A percentile compares a stretch with the other conserved stretches of the same genome.
Conservation (phyloP, 495 filamentous ascomycete genomes). For the Talaromyces ruber region DNA sequence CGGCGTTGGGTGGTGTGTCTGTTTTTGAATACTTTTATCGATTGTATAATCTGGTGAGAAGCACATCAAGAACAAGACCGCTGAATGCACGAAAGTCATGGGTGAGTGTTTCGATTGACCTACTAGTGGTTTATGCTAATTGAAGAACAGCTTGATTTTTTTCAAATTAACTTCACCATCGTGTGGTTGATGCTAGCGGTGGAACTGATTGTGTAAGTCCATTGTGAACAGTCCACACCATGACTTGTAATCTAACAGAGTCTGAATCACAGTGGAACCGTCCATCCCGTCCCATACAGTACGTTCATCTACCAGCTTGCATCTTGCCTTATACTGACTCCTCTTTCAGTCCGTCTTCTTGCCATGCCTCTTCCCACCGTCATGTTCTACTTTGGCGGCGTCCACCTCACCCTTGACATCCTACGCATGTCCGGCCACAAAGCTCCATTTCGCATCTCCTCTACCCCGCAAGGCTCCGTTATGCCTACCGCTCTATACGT, state of each 20-base stretch:
- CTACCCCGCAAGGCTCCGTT: constrained; percentile 55
- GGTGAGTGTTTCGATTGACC: constrained; percentile 16
- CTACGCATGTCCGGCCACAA: constrained; percentile 30
- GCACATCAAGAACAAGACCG: constrained; percentile 41
- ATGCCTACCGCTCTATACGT: constrained; percentile 66
- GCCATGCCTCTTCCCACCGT: constrained; percentile 53
- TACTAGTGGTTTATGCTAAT: constrained; percentile 7
- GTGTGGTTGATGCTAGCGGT: constrained; percentile 40
- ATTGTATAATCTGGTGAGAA: constrained; percentile 33
- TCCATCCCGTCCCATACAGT: constrained; percentile 30
- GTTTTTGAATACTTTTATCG: constrained; percentile 51
- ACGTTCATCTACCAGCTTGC: constrained; percentile 10
- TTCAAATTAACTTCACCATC: constrained; percentile 53
- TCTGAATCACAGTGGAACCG: constrained; percentile 24
- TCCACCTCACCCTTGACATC: constrained; percentile 43
- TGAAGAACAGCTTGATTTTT: constrained; percentile 46
- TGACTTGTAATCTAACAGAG: not conserved
- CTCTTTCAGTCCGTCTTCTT: constrained; percentile 43
- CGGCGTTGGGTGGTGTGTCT: constrained; percentile 45
- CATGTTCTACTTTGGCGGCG: constrained; percentile 50
- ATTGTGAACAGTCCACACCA: not conserved
- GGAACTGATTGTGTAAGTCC: constrained; percentile 45
- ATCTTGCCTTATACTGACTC: constrained; percentile 13
- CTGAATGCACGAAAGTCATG: constrained; percentile 44
- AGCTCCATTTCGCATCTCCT: constrained; percentile 66